A percentile compares a stretch with the other conserved stretches of the same genome.
phyloP scores from a whole-genome alignment of 176 grass and related monocot species.

The Cenchrus fungigraminus region DNA sequence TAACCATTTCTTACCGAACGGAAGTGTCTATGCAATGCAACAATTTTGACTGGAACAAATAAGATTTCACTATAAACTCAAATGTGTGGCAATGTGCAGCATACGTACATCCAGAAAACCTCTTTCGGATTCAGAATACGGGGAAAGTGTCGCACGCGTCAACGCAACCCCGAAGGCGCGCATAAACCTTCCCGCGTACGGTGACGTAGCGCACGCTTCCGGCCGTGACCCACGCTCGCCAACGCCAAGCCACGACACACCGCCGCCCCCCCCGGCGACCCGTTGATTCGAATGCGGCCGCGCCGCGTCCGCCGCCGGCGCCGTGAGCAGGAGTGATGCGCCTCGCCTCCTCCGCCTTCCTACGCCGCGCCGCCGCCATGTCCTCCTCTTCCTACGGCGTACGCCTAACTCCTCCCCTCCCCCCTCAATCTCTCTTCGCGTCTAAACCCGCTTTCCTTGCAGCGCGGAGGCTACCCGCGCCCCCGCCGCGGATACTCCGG shows the following conservation, averaged over 20 bases:
- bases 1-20: no score
- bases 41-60: no score
- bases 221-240: conserved; percentile 15
- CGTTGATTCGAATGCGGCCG: conserved; percentile 34
- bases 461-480: conserved; percentile 48
- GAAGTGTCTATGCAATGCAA: no score
- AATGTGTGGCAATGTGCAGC: no score
- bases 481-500: conserved; percentile 30
- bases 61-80: no score
- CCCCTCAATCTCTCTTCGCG: conserved; percentile 8
- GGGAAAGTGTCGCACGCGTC: neutral
- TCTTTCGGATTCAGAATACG: neutral
- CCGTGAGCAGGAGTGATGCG: conserved; percentile 40
- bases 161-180: neutral
- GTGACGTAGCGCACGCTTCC: neutral
- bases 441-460: conserved; percentile 36
- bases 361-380: conserved; percentile 54
- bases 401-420: neutral
- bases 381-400: conserved; percentile 45
- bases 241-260: neutral
- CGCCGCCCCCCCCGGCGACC: conserved; percentile 5
- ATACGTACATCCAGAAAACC: neutral
- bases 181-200: neutral
- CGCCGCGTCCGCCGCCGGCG: conserved; percentile 13
- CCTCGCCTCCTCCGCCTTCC: conserved; percentile 19